phyloP scores from a whole-genome alignment of 257 asterid species.

The Oldenlandia corymbosa region DNA sequence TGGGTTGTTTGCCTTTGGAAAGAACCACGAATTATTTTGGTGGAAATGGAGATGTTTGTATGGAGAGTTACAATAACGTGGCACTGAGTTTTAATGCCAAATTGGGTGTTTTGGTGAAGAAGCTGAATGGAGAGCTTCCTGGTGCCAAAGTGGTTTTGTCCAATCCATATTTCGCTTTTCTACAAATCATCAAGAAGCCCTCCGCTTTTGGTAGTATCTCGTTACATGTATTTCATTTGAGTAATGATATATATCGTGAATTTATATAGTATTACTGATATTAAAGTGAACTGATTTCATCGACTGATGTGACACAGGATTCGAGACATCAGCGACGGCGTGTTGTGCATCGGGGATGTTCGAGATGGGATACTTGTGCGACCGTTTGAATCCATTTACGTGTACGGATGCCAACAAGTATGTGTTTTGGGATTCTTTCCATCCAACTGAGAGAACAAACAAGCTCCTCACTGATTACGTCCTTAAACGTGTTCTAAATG shows the following conservation, averaged over 20 bases:
- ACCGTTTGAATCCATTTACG: slow-evolving; percentile 62
- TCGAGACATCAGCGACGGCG: slow-evolving; percentile 60
- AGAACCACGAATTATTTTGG: slow-evolving; percentile 54
- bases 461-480: slow-evolving; percentile 44
- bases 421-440: slow-evolving; percentile 90
- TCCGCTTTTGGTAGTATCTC: slow-evolving; percentile 46
- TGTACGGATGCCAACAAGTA: slow-evolving; percentile 75
- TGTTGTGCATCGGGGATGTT: slow-evolving; percentile 87
- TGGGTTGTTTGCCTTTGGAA: slow-evolving; percentile 90
- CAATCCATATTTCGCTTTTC: slow-evolving; percentile 44
- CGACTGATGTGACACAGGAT: slow-evolving; percentile 34
- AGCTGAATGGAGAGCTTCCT: slow-evolving; percentile 47
- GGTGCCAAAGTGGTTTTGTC: slow-evolving; percentile 58
- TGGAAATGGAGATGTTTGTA: slow-evolving; percentile 63
- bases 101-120: slow-evolving; percentile 38
- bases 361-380: slow-evolving; percentile 84
- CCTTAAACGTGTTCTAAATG: slow-evolving; percentile 32
- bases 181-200: slow-evolving; percentile 51
- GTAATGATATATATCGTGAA: no score
- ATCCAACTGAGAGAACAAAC: slow-evolving; percentile 70
- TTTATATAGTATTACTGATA: no score
- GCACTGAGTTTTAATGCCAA: slow-evolving; percentile 49
- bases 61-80: slow-evolving; percentile 56
- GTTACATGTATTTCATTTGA: no score
- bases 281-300: no score